Evolutionary conservation across 2,329 filamentous ascomycete species (phyloP), one percentile per base, ranked within the genome.

Genomic region (Ophiostoma sp.): DNA sequence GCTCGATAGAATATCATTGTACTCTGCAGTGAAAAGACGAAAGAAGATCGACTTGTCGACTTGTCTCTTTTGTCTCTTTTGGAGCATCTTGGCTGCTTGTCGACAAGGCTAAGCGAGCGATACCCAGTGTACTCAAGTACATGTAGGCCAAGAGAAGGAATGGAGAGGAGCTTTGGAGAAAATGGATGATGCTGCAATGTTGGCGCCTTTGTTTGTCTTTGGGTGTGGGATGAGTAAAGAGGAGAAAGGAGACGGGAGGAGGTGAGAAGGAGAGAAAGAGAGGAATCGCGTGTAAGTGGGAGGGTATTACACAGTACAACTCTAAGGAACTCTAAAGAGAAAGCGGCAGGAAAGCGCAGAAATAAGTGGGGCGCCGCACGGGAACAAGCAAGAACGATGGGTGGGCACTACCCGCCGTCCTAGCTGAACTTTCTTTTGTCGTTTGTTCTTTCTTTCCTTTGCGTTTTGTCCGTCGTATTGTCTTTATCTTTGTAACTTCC

Each of bases 161-260:
- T 31, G 9, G 11, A 2, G 28, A 61, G 39, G 5, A 15, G 8
- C 28, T 3, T 59, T 33, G 57, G 57, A 8, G 7, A 48, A 22
- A 50, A 25, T 33, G 59, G 57, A 52, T 64, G 70, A 64, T 31
- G 57, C 33, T 45, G 61, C 22, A 12, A 50, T 19, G n/a, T 25
- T 22, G 45, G 31, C 19, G 45, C 28, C 61, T 42, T 39, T 66
- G 45, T 57, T 48, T 50, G 57, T 48, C 48, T 66, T 48, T 72
- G 68, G 61, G 48, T 45, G 61, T 68, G 70, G 42, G 70, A 72
- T 72, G 70, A 72, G 61, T 68, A 50, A 52, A 36, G 42, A 52
- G 42, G 57, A 63, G 12, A 17, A 7, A 36, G 33, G 28, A 22
- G 9, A 42, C 3, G 15, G 28, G 28, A 39, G 31, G 66, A 57